Conservation (phyloP, 2,329 filamentous ascomycete species). For the Knoxdaviesia proteae region DNA sequence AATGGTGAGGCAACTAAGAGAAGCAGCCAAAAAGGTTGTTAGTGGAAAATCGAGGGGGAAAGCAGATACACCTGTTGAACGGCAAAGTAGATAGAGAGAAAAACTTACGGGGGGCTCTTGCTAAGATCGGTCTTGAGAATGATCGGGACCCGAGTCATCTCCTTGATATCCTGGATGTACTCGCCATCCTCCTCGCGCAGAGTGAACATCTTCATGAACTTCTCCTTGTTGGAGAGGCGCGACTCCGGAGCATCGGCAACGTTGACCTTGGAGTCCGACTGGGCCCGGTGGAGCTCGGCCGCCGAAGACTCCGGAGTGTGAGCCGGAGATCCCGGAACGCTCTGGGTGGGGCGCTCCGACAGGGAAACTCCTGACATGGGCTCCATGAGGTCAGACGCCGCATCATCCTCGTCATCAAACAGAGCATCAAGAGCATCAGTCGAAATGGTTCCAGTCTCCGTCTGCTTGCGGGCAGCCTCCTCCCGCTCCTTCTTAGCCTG, state of each 20-base stretch:
- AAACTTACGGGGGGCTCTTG: slow-evolving; percentile 97
- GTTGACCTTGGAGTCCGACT: slow-evolving; percentile 82
- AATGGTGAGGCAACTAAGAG: slow-evolving; percentile 57
- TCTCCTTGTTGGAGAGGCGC: slow-evolving; percentile 81
- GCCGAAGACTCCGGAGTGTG: slow-evolving; percentile 43
- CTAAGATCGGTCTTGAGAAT: slow-evolving; percentile 94
- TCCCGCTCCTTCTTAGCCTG: slow-evolving; percentile 70
- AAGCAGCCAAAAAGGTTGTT: slow-evolving; percentile 9
- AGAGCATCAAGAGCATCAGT: slow-evolving; percentile 87
- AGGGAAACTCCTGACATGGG: slow-evolving; percentile 81
- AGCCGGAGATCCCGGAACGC: slow-evolving; percentile 77
- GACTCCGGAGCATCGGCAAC: slow-evolving; percentile 54
- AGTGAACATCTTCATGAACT: slow-evolving; percentile 77
- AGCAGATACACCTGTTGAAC: background rate
- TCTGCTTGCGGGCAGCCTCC: slow-evolving; percentile 79
- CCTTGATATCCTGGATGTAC: slow-evolving; percentile 93
- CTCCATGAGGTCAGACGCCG: slow-evolving; percentile 73
- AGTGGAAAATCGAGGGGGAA: slow-evolving; percentile 10
- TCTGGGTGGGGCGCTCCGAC: slow-evolving; percentile 77
- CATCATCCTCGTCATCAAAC: slow-evolving; percentile 84
- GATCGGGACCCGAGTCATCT: slow-evolving; percentile 95
- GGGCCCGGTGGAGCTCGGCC: slow-evolving; percentile 61
- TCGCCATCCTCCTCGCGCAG: slow-evolving; percentile 83
- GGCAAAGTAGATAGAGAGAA: background rate
- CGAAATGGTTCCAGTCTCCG: slow-evolving; percentile 83